Evolutionary conservation across 129 eudicot species (phyloP).

Genomic region (Solidago caesia): DNA sequence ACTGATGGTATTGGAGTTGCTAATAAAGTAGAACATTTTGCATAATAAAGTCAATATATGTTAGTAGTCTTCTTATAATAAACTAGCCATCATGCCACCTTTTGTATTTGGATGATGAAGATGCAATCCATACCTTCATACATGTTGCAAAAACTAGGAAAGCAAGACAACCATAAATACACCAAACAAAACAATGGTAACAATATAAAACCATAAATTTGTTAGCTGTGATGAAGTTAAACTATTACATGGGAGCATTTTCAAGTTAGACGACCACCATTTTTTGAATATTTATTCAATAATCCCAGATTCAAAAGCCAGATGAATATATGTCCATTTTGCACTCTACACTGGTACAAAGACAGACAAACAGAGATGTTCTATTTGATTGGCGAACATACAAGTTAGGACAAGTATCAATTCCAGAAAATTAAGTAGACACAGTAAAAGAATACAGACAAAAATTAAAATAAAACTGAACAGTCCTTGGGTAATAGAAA

Average conservation of each 20-base stretch:
- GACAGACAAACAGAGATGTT: too few species aligned
- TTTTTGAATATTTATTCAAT: background rate
- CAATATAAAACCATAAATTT: conserved; percentile 1
- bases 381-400: background rate
- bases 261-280: background rate
- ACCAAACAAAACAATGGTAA: conserved; percentile 1
- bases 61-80: conserved; percentile 8
- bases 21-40: background rate
- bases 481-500: background rate
- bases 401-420: background rate
- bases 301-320: conserved; percentile 10
- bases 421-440: background rate
- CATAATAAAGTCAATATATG: conserved; percentile 1
- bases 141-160: background rate
- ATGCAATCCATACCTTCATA: conserved; percentile 2
- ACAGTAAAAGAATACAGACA: background rate
- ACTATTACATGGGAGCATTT: background rate
- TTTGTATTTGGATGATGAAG: conserved; percentile 25
- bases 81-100: conserved; percentile 5
- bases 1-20: conserved; percentile 21
- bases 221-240: background rate
- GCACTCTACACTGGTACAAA: background rate
- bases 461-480: background rate
- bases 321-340: background rate
- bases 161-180: conserved; percentile 2